A percentile compares a stretch with the other conserved stretches of the same genome.
Evolutionary conservation across 495 filamentous ascomycete genomes (phyloP).

Genomic region (Apodospora peruviana): DNA sequence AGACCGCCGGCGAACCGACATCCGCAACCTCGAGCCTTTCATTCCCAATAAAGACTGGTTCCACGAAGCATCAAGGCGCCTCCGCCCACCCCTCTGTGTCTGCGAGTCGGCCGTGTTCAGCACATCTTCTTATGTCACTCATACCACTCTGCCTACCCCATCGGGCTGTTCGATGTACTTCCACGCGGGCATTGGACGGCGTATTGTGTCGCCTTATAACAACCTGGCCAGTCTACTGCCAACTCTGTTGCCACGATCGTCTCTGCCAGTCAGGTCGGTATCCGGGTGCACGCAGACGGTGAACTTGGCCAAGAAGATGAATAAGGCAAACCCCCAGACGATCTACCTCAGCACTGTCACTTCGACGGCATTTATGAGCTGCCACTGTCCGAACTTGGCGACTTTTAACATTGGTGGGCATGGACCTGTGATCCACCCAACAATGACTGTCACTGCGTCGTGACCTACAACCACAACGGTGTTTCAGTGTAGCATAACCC

Average conservation of each 20-base stretch:
- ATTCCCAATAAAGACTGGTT: too few relatives aligned
- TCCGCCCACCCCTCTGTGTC: too few relatives aligned
- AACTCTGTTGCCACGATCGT: background rate
- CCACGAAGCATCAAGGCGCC: too few relatives aligned
- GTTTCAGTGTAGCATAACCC: background rate
- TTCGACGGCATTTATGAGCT: slow-evolving; percentile 1
- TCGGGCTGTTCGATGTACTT: too few relatives aligned
- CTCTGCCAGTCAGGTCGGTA: too few relatives aligned
- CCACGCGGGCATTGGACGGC: too few relatives aligned
- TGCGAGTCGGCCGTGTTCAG: too few relatives aligned
- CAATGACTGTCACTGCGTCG: background rate
- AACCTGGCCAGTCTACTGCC: background rate
- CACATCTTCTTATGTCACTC: too few relatives aligned
- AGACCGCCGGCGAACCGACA: too few relatives aligned
- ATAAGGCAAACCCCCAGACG: slow-evolving; percentile 1
- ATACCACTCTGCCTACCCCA: too few relatives aligned
- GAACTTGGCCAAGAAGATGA: slow-evolving; percentile 1
- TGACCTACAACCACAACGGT: slow-evolving; percentile 3
- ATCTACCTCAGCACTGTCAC: slow-evolving; percentile 5
- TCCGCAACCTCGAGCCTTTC: too few relatives aligned
- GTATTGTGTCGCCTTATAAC: background rate
- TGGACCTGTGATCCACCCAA: slow-evolving; percentile 1
- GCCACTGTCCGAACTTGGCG: slow-evolving; percentile 7
- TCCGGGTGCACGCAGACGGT: slow-evolving; percentile 13
- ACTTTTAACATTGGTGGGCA: slow-evolving; percentile 2